Evolutionary conservation across 345 rosid species (phyloP).

Genomic region (Cardiospermum halicacabum): DNA sequence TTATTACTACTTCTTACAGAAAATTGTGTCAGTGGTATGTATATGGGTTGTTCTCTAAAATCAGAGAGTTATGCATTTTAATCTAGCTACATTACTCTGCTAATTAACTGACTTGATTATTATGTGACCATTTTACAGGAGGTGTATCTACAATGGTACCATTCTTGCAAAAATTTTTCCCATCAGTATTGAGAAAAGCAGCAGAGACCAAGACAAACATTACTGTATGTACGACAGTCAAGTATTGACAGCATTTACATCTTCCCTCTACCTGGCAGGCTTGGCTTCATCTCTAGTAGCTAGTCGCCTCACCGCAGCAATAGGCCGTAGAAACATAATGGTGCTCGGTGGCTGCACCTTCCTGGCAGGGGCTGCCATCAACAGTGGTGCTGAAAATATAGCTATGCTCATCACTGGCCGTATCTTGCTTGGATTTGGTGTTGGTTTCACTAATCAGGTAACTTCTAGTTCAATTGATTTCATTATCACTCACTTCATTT

Average conservation of each 20-base stretch:
- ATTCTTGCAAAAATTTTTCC: conserved; percentile 75
- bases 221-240: conserved; percentile 64
- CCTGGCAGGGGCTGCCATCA: conserved; percentile 65
- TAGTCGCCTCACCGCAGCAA: conserved; percentile 45
- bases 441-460: conserved; percentile 92
- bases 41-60: too few relatives aligned
- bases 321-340: conserved; percentile 71
- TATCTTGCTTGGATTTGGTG: conserved; percentile 78
- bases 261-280: conserved; percentile 75
- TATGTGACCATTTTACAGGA: conserved; percentile 43
- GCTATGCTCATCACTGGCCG: conserved; percentile 84
- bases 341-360: conserved; percentile 70
- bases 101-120: too few relatives aligned
- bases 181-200: conserved; percentile 46
- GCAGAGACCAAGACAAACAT: conserved; percentile 49
- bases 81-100: too few relatives aligned
- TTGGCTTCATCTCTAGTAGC: conserved; percentile 63
- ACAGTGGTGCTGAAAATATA: conserved; percentile 57
- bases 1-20: too few relatives aligned
- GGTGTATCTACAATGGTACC: conserved; percentile 88
- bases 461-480: neutral
- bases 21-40: too few relatives aligned
- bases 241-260: conserved; percentile 65
- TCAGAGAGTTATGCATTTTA: too few relatives aligned
- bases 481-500: too few relatives aligned